These are phyloP conservation scores for Blastobotrys indianensis DNA, from an alignment of 1,139 yeast species.

Conservation along the genomic window DNA sequence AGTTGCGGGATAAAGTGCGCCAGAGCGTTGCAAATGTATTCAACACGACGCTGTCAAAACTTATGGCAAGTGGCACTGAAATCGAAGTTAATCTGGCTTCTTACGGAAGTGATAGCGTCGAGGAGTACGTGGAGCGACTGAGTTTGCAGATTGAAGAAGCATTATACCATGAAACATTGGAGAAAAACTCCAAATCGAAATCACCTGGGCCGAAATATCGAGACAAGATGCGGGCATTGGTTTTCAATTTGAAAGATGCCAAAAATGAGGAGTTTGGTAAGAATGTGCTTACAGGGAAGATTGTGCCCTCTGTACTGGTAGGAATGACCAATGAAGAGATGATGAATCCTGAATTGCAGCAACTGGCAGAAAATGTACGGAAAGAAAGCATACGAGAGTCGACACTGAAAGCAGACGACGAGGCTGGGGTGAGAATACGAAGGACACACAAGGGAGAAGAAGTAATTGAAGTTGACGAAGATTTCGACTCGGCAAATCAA, in stretches of 20 bases:
- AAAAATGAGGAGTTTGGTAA: slow-evolving; percentile 45
- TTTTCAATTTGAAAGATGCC: slow-evolving; percentile 48
- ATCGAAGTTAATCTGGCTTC: slow-evolving; percentile 26
- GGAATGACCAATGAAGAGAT: slow-evolving; percentile 57
- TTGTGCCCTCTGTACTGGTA: slow-evolving; percentile 49
- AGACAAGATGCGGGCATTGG: slow-evolving; percentile 49
- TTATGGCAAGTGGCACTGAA: slow-evolving; percentile 41
- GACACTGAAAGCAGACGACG: slow-evolving; percentile 45
- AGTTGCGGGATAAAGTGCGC: slow-evolving; percentile 30
- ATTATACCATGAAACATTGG: slow-evolving; percentile 30
- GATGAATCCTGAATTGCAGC: slow-evolving; percentile 65
- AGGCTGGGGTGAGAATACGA: slow-evolving; percentile 56
- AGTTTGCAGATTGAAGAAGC: slow-evolving; percentile 40
- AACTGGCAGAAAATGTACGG: slow-evolving; percentile 66
- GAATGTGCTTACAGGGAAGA: slow-evolving; percentile 43
- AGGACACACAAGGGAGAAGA: slow-evolving; percentile 87
- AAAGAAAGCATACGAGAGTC: slow-evolving; percentile 60
- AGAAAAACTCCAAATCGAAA: slow-evolving; percentile 20
- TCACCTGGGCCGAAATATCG: slow-evolving; percentile 40
- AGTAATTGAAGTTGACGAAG: slow-evolving; percentile 41
- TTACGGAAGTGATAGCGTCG: slow-evolving; percentile 38
- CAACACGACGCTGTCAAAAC: slow-evolving; percentile 33
- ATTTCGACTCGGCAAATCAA: too few relatives aligned
- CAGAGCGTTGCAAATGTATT: slow-evolving; percentile 40
- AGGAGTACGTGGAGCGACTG: slow-evolving; percentile 34